These are phyloP conservation scores for Kipferlia bialata DNA, from an alignment of 78 protist species.

Conservation along the genomic window DNA sequence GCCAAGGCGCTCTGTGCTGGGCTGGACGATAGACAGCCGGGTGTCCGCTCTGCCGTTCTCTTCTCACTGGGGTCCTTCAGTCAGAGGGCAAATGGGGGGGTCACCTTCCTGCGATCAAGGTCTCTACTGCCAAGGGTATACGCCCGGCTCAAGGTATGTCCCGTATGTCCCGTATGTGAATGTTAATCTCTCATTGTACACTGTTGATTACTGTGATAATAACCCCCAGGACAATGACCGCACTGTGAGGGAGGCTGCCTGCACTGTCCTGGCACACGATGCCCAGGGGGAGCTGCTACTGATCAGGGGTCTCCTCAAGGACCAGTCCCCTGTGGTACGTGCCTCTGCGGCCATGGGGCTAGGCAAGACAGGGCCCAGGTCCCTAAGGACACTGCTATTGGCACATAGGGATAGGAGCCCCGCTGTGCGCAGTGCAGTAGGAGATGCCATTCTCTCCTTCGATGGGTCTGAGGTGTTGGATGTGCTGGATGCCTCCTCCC, in stretches of 20 bases:
- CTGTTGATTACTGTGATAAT: too few relatives aligned
- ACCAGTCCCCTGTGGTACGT: conserved; percentile 2
- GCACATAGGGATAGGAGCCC: neutral
- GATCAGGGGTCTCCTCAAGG: conserved; percentile 6
- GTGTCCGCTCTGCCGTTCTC: too few relatives aligned
- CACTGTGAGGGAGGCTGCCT: neutral
- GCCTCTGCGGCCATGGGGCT: neutral
- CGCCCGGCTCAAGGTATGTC: too few relatives aligned
- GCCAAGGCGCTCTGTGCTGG: too few relatives aligned
- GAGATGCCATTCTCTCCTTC: neutral
- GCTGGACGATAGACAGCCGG: too few relatives aligned
- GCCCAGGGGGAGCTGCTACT: conserved; percentile 24
- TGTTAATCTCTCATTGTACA: too few relatives aligned
- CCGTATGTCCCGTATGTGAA: too few relatives aligned
- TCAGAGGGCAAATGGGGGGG: neutral
- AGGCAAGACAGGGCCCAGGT: neutral
- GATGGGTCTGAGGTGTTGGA: too few relatives aligned
- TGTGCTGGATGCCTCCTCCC: too few relatives aligned
- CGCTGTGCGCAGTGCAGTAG: neutral
- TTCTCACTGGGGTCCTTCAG: conserved; percentile 1
- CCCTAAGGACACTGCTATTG: neutral
- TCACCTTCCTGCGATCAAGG: neutral
- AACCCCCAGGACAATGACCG: conserved; percentile 7
- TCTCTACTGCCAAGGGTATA: neutral
- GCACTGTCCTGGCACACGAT: neutral